Evolutionary conservation across 148 eudicot species (phyloP), one percentile per base, ranked within the genome.

Genomic region (Camellia sinensis): DNA sequence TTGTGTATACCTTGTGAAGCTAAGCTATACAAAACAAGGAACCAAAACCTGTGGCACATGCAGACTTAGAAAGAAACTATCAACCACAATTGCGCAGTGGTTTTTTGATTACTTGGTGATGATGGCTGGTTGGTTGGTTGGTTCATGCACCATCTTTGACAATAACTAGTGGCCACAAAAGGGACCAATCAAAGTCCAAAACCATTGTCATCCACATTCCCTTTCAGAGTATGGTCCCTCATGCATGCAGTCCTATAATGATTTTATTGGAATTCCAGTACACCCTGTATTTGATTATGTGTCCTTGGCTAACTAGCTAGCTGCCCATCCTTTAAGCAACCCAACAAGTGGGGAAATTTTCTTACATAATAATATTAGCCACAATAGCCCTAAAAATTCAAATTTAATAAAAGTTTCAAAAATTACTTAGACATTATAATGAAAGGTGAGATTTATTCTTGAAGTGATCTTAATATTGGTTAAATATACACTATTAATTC

Each of bases 141-240:
- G 21, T 62, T 18, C 9, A 17, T 45, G 66, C 46, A 59, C 3
- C 3, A 61, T 41, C 46, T 75, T 61, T 75, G 67, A 37, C 66
- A 61, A 61, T 40, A 22, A 60, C 9, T 75, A 59, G 13, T 75
- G 45, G 41, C 78, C 78, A 75, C 78, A 60, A 6, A 60, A 75
- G 78, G 67, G 15, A 29, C 37, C 37, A 29, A 29, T 1, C 37
- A 29, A 29, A 29, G 37, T 29, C 37, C 37, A 63, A 12, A 40
- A 60, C 53, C 68, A 22, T 40, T 41, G 7, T 40, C 53, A 61
- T 43, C 67, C 78, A 60, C 78, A 75, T 59, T 75, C 50, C 66
- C 22, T 10, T 53, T 15, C 6, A 52, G 37, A 29, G 37, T 29
- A 57, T 14, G 78, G 78, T 75, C 67, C 66, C 59, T 60, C 14